phyloP scores from a whole-genome alignment of 75 land plant species.

The Sequoiadendron giganteum region DNA sequence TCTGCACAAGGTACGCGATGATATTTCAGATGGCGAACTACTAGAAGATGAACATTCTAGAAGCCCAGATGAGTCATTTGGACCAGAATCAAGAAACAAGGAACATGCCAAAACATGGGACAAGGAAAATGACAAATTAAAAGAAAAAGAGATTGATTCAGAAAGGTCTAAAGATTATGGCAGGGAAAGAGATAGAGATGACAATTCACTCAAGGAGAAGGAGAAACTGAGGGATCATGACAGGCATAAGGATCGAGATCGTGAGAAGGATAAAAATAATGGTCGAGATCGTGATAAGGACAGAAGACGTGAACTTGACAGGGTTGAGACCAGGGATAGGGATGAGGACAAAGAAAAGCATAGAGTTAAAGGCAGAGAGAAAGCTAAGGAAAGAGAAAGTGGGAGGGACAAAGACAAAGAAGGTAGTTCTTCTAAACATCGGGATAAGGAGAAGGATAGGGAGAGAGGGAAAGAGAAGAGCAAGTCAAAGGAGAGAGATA shows the following conservation, averaged over 20 bases:
- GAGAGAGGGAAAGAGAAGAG: slow-evolving; percentile 2
- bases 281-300: slow-evolving; percentile 2
- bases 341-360: slow-evolving; percentile 1
- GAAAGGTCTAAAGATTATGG: not conserved
- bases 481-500: not conserved
- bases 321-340: not conserved
- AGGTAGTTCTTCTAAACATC: not conserved
- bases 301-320: not conserved
- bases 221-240: not conserved
- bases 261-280: slow-evolving; percentile 11
- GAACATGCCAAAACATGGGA: not conserved
- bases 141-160: slow-evolving; percentile 3
- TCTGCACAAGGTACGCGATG: not conserved
- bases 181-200: slow-evolving; percentile 1
- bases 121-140: not conserved
- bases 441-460: not conserved
- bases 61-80: slow-evolving; percentile 2
- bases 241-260: not conserved
- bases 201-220: slow-evolving; percentile 2
- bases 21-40: slow-evolving; percentile 11
- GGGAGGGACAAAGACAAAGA: slow-evolving; percentile 9
- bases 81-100: not conserved
- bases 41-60: not conserved
- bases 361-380: not conserved
- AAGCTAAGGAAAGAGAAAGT: not conserved